phyloP scores from a whole-genome alignment of 148 eudicot species.

The Cornus controversa region DNA sequence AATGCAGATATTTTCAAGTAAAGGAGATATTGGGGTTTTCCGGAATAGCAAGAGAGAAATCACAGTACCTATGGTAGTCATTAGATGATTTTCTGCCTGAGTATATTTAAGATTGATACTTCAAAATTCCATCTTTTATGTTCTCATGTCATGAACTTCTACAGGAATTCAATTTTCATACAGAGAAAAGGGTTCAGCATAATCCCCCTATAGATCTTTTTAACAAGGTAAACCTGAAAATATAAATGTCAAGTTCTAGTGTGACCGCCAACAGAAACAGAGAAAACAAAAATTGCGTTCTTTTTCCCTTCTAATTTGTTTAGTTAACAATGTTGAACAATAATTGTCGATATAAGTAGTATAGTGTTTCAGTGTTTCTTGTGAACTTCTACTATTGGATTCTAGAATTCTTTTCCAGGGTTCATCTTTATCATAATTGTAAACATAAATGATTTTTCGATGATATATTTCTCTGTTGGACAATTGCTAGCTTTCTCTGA shows the following conservation, averaged over 20 bases:
- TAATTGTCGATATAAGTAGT: too few species aligned
- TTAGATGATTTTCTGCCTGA: background rate
- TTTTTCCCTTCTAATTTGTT: background rate
- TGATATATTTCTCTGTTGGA: background rate
- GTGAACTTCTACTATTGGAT: background rate
- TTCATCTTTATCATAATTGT: background rate
- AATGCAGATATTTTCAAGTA: constrained; percentile 76
- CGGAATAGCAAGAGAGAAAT: constrained; percentile 68
- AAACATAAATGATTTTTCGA: background rate
- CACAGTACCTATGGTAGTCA: constrained; percentile 70
- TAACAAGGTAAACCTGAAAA: constrained; percentile 57
- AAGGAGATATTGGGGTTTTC: constrained; percentile 75
- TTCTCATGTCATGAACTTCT: background rate
- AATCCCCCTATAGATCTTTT: constrained; percentile 76
- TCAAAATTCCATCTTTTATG: background rate
- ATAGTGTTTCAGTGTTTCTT: background rate
- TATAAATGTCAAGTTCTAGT: background rate
- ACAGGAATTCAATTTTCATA: constrained; percentile 78
- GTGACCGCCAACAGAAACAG: background rate
- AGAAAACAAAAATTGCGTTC: background rate
- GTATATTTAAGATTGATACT: background rate
- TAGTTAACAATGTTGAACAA: background rate
- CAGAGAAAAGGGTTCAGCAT: constrained; percentile 54
- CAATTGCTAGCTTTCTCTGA: constrained; percentile 65
- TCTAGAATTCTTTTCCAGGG: background rate